Evolutionary conservation across 805 yeast species (phyloP).

Genomic region (Ogataea trehalophila): DNA sequence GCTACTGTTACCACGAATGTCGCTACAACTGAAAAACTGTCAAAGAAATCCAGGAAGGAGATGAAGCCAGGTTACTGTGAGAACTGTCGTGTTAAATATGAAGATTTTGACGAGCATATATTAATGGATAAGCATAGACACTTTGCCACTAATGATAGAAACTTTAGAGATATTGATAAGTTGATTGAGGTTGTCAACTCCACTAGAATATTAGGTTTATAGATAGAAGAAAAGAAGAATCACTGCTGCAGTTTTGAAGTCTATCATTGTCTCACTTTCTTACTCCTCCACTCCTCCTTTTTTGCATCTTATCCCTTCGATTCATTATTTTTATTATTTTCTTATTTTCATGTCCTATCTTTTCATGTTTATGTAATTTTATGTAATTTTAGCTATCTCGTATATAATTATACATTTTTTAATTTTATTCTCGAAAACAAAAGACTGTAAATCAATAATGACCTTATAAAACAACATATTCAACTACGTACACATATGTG

Average conservation of each 20-base stretch:
- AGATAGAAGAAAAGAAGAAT: neutral
- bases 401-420: neutral
- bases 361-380: neutral
- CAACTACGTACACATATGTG: too few relatives aligned
- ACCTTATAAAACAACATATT: too few relatives aligned
- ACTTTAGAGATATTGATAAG: slow-evolving; percentile 74
- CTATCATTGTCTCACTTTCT: too few relatives aligned
- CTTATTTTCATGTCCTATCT: neutral
- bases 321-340: too few relatives aligned
- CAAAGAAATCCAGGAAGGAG: slow-evolving; percentile 18
- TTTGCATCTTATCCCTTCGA: too few relatives aligned
- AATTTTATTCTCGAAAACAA: neutral
- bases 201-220: slow-evolving; percentile 22
- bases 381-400: slow-evolving; percentile 26
- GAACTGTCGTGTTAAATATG: slow-evolving; percentile 82
- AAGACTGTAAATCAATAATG: too few relatives aligned
- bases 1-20: neutral
- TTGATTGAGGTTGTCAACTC: slow-evolving; percentile 47
- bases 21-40: neutral
- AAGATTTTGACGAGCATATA: slow-evolving; percentile 74
- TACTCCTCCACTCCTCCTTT: too few relatives aligned
- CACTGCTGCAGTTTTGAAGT: too few relatives aligned
- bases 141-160: slow-evolving; percentile 67
- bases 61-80: slow-evolving; percentile 80
- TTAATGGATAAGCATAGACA: slow-evolving; percentile 62